Evolutionary conservation across 306 rosid genomes (phyloP), one percentile per base, ranked within the genome.

Genomic region (Pyrus communis): DNA sequence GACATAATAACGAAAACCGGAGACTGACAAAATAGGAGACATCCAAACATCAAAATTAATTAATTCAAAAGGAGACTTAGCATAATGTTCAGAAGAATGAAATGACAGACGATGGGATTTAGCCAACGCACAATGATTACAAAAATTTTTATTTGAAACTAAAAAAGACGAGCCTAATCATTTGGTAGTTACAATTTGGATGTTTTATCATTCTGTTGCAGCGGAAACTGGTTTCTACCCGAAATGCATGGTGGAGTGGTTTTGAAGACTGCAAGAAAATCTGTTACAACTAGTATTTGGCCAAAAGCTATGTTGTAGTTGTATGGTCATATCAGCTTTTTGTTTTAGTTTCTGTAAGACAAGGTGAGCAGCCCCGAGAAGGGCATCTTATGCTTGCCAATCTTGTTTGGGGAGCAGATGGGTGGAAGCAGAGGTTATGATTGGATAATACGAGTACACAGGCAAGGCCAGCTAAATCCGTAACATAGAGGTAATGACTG

Each of bases 301-400:
- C 43, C 43, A 38, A 38, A 38, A 1, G 43, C 43, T 8, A 11
- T 9, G 43, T 9, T 38, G 43, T 38, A 8, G 43, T 38, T 38
- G 43, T 38, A 38, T 38, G 11, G 43, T 38, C 43, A 11, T 38
- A 38, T 38, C 11, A 38, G 43, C 38, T 38, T 38, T 8, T 38
- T 38, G 3, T 38, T 8, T 38, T 38, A 38, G 9, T 38, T 38
- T 38, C 38, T 84, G 97, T 92, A 82, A 89, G 99, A 87, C 99
- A 92, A 89, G 97, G 99, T 10, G 97, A 95, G 81, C 97, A 95
- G 49, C 97, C 97, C 67, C 88, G 87, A 78, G 99, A 95, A 86
- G 97, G 99, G 58, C 83, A 84, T 85, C 96, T 95, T 63, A 78
- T 92, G 3, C 96, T 95, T 70, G 77, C 92, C 64, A 88, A 92